Conservation (phyloP, 2,329 filamentous ascomycete genomes). For the Colletotrichum tabaci region DNA sequence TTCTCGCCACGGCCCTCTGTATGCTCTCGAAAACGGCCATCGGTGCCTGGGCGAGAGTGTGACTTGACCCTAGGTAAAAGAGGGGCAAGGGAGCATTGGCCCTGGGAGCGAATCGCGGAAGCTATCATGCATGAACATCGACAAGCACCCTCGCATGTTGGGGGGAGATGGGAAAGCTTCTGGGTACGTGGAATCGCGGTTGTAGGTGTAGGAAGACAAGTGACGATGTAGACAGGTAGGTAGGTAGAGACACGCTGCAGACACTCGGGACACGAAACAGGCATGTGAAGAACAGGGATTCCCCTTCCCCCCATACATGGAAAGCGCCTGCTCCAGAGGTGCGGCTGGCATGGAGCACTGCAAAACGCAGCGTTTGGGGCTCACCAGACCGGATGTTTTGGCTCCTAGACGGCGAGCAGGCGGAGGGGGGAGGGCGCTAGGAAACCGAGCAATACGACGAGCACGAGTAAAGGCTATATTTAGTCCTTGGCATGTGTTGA, state of each 20-base stretch:
- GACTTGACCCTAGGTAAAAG: too few species aligned
- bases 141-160: background rate
- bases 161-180: too few species aligned
- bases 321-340: too few species aligned
- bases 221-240: too few species aligned
- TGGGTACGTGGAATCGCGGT: too few species aligned
- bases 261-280: background rate
- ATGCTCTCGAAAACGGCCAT: too few species aligned
- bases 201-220: background rate
- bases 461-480: background rate
- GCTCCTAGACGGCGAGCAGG: too few species aligned
- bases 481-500: slow-evolving; percentile 4
- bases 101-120: background rate
- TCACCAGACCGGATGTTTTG: background rate
- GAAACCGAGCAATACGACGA: too few species aligned
- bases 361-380: background rate
- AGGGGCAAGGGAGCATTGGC: background rate
- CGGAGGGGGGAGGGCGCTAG: background rate
- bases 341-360: background rate
- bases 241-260: too few species aligned
- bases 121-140: background rate
- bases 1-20: too few species aligned
- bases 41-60: background rate
- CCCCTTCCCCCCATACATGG: background rate
- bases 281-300: slow-evolving; percentile 16